Evolutionary conservation across 2,329 filamentous ascomycete genomes (phyloP).

Genomic region (Ophiostoma quercus): DNA sequence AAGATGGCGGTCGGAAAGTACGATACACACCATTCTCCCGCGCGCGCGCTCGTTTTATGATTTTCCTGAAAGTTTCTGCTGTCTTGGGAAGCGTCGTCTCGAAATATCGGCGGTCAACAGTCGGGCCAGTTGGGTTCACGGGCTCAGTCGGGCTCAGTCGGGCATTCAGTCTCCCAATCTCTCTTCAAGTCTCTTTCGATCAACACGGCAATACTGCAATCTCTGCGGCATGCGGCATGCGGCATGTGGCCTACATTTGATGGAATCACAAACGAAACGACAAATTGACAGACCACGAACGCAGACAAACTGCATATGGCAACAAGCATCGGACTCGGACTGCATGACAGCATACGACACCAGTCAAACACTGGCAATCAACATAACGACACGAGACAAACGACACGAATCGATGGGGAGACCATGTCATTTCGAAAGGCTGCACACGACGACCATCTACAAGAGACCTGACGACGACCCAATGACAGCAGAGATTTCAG

Average conservation of each 20-base stretch:
- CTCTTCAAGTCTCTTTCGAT: neutral
- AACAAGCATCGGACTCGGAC: neutral
- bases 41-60: neutral
- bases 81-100: constrained; percentile 2
- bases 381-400: neutral
- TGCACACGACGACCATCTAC: neutral
- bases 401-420: neutral
- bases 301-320: neutral
- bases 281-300: neutral
- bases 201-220: neutral
- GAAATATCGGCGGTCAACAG: neutral
- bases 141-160: neutral
- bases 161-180: too few relatives aligned
- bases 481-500: neutral
- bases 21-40: neutral
- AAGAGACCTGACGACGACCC: neutral
- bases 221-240: neutral
- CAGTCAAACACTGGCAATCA: neutral
- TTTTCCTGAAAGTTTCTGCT: neutral
- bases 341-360: neutral
- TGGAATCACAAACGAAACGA: neutral
- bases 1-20: constrained; percentile 58
- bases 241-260: neutral
- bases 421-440: neutral
- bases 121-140: neutral